Evolutionary conservation across 2,329 filamentous ascomycete genomes (phyloP).

Genomic region (Shiraia bambusicola): DNA sequence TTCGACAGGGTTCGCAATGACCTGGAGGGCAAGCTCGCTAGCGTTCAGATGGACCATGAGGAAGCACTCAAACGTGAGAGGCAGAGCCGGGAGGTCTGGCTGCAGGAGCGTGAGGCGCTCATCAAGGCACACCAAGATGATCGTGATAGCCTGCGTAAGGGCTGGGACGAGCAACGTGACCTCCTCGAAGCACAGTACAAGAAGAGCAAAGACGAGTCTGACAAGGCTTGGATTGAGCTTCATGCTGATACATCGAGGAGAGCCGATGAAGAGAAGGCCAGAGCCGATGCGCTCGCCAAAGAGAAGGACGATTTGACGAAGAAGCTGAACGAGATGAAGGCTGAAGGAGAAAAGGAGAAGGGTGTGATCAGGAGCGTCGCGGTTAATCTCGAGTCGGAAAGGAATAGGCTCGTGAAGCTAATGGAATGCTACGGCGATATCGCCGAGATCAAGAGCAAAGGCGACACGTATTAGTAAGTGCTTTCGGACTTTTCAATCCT

Average conservation of each 20-base stretch:
- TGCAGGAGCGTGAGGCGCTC: slow-evolving; percentile 44
- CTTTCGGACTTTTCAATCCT: slow-evolving; percentile 19
- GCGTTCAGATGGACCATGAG: slow-evolving; percentile 48
- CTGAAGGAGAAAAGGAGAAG: slow-evolving; percentile 41
- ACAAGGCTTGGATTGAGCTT: slow-evolving; percentile 49
- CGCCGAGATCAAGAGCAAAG: slow-evolving; percentile 47
- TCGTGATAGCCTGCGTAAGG: slow-evolving; percentile 53
- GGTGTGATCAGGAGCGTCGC: slow-evolving; percentile 42
- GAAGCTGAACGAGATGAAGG: slow-evolving; percentile 34
- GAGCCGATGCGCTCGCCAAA: slow-evolving; percentile 30
- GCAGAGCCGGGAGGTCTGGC: slow-evolving; percentile 51
- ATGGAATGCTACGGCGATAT: slow-evolving; percentile 47
- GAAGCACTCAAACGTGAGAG: slow-evolving; percentile 50
- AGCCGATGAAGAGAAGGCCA: slow-evolving; percentile 36
- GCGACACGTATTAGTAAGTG: slow-evolving; percentile 50
- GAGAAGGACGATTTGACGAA: slow-evolving; percentile 42
- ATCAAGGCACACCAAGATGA: slow-evolving; percentile 50
- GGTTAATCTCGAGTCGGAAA: slow-evolving; percentile 45
- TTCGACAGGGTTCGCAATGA: slow-evolving; percentile 45
- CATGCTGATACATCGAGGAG: slow-evolving; percentile 40
- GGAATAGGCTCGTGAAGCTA: slow-evolving; percentile 46
- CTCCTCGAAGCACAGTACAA: slow-evolving; percentile 40
- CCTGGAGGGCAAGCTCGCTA: slow-evolving; percentile 45
- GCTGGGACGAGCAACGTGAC: slow-evolving; percentile 55
- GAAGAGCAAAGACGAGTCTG: slow-evolving; percentile 47